phyloP scores from a whole-genome alignment of 2,329 filamentous ascomycete species.

The Curvularia spicifera region DNA sequence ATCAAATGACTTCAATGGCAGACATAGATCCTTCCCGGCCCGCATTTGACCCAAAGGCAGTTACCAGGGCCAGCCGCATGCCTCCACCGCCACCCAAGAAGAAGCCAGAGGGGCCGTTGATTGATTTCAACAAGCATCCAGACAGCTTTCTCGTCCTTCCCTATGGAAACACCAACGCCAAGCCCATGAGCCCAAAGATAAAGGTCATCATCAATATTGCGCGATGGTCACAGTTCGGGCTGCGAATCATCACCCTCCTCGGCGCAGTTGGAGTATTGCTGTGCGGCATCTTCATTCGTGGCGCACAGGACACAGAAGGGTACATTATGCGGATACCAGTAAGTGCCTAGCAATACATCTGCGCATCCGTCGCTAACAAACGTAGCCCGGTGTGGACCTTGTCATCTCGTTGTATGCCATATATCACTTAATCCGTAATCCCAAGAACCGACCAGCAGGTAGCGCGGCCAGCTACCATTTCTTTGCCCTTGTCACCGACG shows the following conservation, averaged over 20 bases:
- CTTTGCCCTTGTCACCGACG: constrained; percentile 78
- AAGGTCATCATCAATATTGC: constrained; percentile 74
- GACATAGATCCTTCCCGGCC: constrained; percentile 53
- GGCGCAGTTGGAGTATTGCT: constrained; percentile 74
- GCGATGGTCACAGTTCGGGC: constrained; percentile 70
- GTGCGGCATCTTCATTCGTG: constrained; percentile 77
- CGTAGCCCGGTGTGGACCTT: constrained; percentile 75
- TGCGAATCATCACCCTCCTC: constrained; percentile 71
- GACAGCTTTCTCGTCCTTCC: constrained; percentile 73
- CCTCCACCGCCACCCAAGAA: constrained; percentile 64
- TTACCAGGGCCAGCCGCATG: constrained; percentile 79
- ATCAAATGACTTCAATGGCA: constrained; percentile 58
- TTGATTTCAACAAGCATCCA: constrained; percentile 85
- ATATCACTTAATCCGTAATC: constrained; percentile 76
- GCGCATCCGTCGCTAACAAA: constrained; percentile 22
- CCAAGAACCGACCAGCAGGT: constrained; percentile 73
- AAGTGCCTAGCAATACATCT: constrained; percentile 46
- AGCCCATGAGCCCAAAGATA: constrained; percentile 71
- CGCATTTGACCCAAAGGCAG: constrained; percentile 84
- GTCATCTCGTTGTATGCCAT: constrained; percentile 77
- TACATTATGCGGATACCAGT: constrained; percentile 82
- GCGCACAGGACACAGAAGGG: constrained; percentile 66
- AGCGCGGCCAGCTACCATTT: constrained; percentile 89
- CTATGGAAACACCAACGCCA: constrained; percentile 66
- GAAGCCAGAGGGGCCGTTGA: constrained; percentile 74